phyloP scores from a whole-genome alignment of 306 rosid species.

The Clitoria ternatea region DNA sequence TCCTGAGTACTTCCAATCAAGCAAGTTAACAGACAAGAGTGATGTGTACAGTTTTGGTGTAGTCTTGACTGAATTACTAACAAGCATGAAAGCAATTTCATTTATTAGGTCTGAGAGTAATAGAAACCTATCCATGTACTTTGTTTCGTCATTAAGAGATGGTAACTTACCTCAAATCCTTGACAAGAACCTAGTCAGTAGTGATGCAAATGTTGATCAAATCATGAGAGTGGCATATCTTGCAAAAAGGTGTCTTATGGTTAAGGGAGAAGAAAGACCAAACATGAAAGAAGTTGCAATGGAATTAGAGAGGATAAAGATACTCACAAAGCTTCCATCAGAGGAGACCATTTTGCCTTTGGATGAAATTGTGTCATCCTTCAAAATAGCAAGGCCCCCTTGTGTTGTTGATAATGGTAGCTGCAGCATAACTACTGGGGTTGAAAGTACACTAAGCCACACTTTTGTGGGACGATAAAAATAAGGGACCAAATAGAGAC shows the following conservation, averaged over 20 bases:
- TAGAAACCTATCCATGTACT: neutral
- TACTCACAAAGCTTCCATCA: neutral
- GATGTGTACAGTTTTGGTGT: neutral
- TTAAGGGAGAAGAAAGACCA: neutral
- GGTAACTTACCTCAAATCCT: neutral
- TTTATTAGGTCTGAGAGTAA: too few relatives aligned
- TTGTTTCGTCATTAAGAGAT: neutral
- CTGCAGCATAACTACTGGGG: neutral
- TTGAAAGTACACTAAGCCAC: neutral
- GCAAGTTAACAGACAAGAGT: neutral
- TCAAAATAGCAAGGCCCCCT: neutral
- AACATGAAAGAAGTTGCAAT: neutral
- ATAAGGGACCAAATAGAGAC: too few relatives aligned
- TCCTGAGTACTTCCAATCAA: neutral
- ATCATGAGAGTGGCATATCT: neutral
- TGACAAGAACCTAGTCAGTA: neutral
- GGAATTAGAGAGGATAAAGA: neutral
- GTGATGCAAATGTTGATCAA: neutral
- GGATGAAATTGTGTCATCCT: neutral
- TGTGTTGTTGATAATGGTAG: neutral
- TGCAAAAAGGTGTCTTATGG: neutral
- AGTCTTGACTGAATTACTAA: neutral
- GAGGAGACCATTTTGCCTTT: neutral
- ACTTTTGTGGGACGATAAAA: neutral
- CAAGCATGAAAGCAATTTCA: neutral